A percentile compares a stretch with the other conserved stretches of the same genome.
Evolutionary conservation across 140 eudicot species (phyloP).

Genomic region (Cichorium intybus): DNA sequence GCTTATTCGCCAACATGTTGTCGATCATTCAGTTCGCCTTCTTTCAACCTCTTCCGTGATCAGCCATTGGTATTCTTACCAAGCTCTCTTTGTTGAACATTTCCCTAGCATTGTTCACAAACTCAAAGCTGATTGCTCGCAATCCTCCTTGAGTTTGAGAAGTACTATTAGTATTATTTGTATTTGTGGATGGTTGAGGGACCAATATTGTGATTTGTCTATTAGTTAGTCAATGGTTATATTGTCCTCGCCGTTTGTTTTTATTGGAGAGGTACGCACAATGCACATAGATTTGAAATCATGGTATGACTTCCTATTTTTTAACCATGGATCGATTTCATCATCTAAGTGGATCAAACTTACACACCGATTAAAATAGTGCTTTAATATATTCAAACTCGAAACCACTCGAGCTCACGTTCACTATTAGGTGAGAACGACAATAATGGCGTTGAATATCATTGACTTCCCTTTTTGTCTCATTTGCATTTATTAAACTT

Average conservation of each 20-base stretch:
- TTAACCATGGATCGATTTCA: not conserved
- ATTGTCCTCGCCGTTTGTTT: not conserved
- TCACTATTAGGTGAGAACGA: slow-evolving; percentile 20
- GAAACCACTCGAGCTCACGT: slow-evolving; percentile 31
- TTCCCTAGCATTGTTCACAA: too few species aligned
- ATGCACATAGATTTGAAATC: too few species aligned
- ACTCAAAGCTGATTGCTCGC: too few species aligned
- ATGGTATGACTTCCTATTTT: too few species aligned
- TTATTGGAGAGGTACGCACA: too few species aligned
- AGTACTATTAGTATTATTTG: too few species aligned
- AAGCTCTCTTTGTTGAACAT: too few species aligned
- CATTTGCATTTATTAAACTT: slow-evolving; percentile 1
- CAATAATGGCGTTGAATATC: slow-evolving; percentile 29
- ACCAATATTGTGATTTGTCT: not conserved
- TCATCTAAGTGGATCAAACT: not conserved
- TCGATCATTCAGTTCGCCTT: too few species aligned
- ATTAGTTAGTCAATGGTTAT: not conserved
- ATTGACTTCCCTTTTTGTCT: slow-evolving; percentile 28
- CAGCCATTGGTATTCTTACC: too few species aligned
- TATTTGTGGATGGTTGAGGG: not conserved
- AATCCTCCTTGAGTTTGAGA: too few species aligned
- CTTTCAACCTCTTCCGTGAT: too few species aligned
- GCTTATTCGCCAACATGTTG: too few species aligned
- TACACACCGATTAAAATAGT: not conserved
- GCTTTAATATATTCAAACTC: slow-evolving; percentile 13